These are phyloP conservation scores for Fusarium coffeatum DNA, from an alignment of 2,329 filamentous ascomycete genomes.

Conservation along the genomic window DNA sequence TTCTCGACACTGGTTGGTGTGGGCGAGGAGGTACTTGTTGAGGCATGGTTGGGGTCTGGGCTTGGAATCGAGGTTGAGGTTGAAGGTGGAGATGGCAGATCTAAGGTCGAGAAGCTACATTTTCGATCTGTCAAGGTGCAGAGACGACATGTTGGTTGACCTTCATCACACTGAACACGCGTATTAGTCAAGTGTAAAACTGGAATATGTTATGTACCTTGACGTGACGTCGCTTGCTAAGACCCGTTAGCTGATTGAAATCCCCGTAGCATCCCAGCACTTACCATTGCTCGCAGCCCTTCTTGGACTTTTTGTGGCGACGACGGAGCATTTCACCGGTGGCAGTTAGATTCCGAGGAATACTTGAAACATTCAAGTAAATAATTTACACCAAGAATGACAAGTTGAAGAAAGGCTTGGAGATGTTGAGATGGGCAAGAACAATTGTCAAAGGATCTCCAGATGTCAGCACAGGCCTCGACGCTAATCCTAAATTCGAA, in stretches of 20 bases:
- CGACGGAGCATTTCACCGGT: slow-evolving; percentile 22
- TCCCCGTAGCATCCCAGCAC: neutral
- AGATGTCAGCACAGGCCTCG: neutral
- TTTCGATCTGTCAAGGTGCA: slow-evolving; percentile 14
- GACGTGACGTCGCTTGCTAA: slow-evolving; percentile 33
- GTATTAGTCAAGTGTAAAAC: slow-evolving; percentile 11
- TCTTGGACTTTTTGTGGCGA: slow-evolving; percentile 35
- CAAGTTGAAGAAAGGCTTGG: neutral
- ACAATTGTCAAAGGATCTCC: neutral
- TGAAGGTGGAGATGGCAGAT: neutral
- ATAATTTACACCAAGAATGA: too few species aligned
- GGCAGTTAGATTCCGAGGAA: too few species aligned
- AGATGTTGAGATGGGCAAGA: neutral
- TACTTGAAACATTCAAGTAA: too few species aligned
- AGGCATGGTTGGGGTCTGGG: neutral
- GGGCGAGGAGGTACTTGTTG: neutral
- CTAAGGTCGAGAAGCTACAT: slow-evolving; percentile 12
- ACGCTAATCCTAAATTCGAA: neutral
- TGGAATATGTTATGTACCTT: neutral
- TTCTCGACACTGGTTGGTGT: neutral
- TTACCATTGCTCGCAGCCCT: slow-evolving; percentile 34
- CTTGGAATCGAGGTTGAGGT: neutral
- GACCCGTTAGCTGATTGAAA: neutral
- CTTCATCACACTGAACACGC: slow-evolving; percentile 35
- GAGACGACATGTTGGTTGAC: slow-evolving; percentile 27